These are phyloP conservation scores for Boletus rufocinnamomeus DNA, from an alignment of 768 basidiomycete species.

Conservation along the genomic window DNA sequence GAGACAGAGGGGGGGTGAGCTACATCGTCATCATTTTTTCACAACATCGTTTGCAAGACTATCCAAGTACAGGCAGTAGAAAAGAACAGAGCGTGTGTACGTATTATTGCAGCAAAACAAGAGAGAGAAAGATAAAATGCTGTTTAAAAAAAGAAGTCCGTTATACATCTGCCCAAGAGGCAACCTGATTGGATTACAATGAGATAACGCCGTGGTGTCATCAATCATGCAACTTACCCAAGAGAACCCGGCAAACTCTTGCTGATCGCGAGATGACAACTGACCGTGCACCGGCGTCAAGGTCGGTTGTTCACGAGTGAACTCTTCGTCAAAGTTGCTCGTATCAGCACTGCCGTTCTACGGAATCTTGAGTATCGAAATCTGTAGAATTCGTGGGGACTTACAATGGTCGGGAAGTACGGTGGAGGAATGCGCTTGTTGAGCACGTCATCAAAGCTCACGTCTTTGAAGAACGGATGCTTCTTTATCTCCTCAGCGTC, in stretches of 20 bases:
- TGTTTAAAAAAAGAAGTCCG: constrained; percentile 25
- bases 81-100: constrained; percentile 28
- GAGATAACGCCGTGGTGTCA: neutral
- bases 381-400: constrained; percentile 31
- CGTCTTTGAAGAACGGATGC: constrained; percentile 98
- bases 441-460: constrained; percentile 95
- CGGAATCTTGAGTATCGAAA: constrained; percentile 10
- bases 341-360: constrained; percentile 86
- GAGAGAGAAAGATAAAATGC: constrained; percentile 30
- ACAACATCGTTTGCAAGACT: constrained; percentile 31
- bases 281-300: constrained; percentile 97
- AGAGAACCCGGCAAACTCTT: constrained; percentile 96
- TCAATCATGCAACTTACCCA: constrained; percentile 57
- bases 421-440: constrained; percentile 97
- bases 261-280: constrained; percentile 84
- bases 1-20: constrained; percentile 20
- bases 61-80: constrained; percentile 42
- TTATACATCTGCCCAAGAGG: constrained; percentile 60
- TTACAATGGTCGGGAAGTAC: constrained; percentile 94
- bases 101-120: constrained; percentile 38
- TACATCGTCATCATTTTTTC: constrained; percentile 21
- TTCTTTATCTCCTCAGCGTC: constrained; percentile 98
- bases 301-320: constrained; percentile 95
- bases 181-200: constrained; percentile 28
- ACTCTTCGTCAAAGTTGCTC: constrained; percentile 96